Base-by-base conservation (phyloP, 768 basidiomycete species). In the Agaricus subrufescens region DNA sequence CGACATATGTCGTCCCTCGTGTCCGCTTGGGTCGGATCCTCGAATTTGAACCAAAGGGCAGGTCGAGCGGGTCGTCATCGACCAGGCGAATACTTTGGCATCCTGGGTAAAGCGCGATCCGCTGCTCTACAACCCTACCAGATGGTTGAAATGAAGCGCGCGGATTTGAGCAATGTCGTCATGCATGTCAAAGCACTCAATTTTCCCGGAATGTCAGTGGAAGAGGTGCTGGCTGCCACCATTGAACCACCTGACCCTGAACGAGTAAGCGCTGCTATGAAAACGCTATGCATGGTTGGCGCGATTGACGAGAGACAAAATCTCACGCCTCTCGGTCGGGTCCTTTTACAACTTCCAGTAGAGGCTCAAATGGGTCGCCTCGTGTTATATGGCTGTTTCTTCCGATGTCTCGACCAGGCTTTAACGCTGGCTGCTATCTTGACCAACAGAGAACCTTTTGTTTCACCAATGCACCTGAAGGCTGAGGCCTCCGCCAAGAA, bases 101-200 rank as follows among this genome's bases (percentile, higher is more conserved):
- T 98, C 47, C 69, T 97, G 29, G 80, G 91, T 48, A 78, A 78
- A 56, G 70, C 73, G 12, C 84, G 86, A 51, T 81, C 86, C 2
- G 72, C 73, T 14, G 70, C 74, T 10, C 76, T 98, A 46, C 77
- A 83, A 50, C 80, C 89, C 27, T 87, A 96, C 65, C 93, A 94
- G 68, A 86, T 86, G 1, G 95, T 97, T 38, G 95, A 97, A 74
- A 98, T 98, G 94, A 92, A 92, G 67, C 81, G 94, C 34, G 83
- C 87, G 11, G 93, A 94, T 69, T 68, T 96, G 62, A 90, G 85
- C 63, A 93, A 94, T 65, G 87, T 95, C 46, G 92, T 96, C 14
- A 98, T 98, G 94, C 94, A 94, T 66, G 83, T 98, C 69, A 97
- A 96, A 65, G 94, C 94, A 8, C 79, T 97, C 37, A 86, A 92